A percentile compares a stretch with the other conserved stretches of the same genome.
Evolutionary conservation across 441 rosid species (phyloP).

Genomic region (Adansonia gregorii): DNA sequence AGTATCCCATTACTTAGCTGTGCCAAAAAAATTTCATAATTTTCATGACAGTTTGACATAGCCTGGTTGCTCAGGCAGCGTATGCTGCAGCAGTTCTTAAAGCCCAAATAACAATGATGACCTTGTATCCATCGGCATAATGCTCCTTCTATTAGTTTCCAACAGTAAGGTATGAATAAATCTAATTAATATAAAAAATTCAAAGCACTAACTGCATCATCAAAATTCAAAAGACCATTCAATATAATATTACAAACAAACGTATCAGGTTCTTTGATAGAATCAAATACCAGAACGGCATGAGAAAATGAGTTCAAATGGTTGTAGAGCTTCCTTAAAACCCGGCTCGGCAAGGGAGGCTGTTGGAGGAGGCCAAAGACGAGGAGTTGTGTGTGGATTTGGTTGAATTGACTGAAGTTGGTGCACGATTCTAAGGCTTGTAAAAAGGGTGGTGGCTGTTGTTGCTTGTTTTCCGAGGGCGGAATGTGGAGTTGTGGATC

Average conservation of each 20-base stretch:
- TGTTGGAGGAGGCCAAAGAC: constrained; percentile 51
- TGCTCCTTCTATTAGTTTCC: background rate
- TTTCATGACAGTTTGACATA: background rate
- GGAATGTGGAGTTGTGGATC: constrained; percentile 39
- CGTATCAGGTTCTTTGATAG: constrained; percentile 53
- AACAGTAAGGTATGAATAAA: background rate
- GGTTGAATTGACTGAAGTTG: constrained; percentile 44
- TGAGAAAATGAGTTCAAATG: constrained; percentile 36
- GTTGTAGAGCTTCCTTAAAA: constrained; percentile 29
- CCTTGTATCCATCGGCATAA: background rate
- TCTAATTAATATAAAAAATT: constrained; percentile 35
- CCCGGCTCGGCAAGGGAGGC: constrained; percentile 42
- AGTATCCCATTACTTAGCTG: background rate
- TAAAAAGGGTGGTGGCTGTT: constrained; percentile 23
- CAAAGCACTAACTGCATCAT: constrained; percentile 45
- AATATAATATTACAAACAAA: constrained; percentile 61
- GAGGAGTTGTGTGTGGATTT: constrained; percentile 50
- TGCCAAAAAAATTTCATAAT: background rate
- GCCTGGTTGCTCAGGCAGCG: background rate
- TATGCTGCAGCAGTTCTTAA: background rate
- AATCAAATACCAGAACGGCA: constrained; percentile 44
- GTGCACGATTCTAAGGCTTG: constrained; percentile 45
- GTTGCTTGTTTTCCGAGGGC: constrained; percentile 17
- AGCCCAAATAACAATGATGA: background rate
- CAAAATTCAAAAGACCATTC: constrained; percentile 38